Conservation (phyloP, 495 filamentous ascomycete species). For the Tuber borchii region DNA sequence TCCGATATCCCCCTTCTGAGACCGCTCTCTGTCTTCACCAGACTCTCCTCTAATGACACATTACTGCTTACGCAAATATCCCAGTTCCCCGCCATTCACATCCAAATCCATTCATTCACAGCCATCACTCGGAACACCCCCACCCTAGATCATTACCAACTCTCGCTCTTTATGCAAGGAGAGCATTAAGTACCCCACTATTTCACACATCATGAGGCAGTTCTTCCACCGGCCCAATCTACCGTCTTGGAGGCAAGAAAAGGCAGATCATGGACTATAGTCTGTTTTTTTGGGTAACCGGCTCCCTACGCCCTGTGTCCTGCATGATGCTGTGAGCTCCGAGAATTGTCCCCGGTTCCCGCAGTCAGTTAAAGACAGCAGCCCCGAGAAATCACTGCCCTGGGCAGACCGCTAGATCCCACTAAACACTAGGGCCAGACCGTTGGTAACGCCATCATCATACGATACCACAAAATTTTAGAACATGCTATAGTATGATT, state of each 20-base stretch:
- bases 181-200: not conserved
- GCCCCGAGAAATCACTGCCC: not conserved
- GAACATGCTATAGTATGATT: not conserved
- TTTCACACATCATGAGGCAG: not conserved
- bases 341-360: not conserved
- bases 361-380: not conserved
- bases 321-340: not conserved
- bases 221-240: not conserved
- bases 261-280: not conserved
- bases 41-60: not conserved
- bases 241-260: not conserved
- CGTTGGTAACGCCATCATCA: not conserved
- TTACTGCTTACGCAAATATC: not conserved
- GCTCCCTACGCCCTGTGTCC: not conserved
- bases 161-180: not conserved
- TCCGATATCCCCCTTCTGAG: not conserved
- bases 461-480: not conserved
- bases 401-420: not conserved
- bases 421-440: not conserved
- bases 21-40: not conserved
- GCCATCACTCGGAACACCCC: not conserved
- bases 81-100: not conserved
- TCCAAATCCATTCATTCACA: not conserved
- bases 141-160: not conserved
- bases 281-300: too few relatives aligned